Evolutionary conservation across 2,329 filamentous ascomycete species (phyloP), one percentile per base, ranked within the genome.

Genomic region (Aspergillus bombycis): DNA sequence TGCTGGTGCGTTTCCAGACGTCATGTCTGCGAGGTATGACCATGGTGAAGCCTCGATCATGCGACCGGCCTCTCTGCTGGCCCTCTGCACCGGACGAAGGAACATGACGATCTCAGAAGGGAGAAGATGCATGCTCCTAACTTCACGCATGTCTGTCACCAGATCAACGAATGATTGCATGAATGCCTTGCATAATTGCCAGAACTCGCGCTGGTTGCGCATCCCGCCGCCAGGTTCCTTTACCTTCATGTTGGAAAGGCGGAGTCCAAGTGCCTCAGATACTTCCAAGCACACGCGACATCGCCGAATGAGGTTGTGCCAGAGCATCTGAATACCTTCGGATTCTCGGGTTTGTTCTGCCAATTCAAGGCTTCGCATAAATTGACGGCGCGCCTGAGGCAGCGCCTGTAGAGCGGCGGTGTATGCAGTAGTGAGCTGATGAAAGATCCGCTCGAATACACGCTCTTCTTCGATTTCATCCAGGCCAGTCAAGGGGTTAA

Each of bases 361-460:
- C 38, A 83, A 84, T 60, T 90, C 86, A 63, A 91, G 84, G 7
- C 87, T 87, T 11, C 83, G 81, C 34, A 83, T 78, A 65, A 95
- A 88, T 65, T 93, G 90, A 57, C 82, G 83, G 64, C 88, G 88
- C 65, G 92, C 88, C 61, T 82, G 82, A 0, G 93, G 93, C 30
- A 97, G 81, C 1, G 88, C 89, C 48, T 87, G 86, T 68, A 91
- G 84, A 32, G 93, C 89, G 56, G 92, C 82, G 56, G 93, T 91
- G 23, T 91, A 89, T 0, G 92, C 91, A 60, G 85, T 86, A 53
- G 89, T 88, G 28, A 97, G 82, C 53, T 91, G 90, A 38, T 93
- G 74, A 79, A 92, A 96, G 26, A 97, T 92, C 65, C 84, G 87
- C 66, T 96, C 94, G 68, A 97, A 97, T 32, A 89, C 85, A 19